Evolutionary conservation across 257 asterid genomes (phyloP).

Genomic region (Cinchona pubescens): DNA sequence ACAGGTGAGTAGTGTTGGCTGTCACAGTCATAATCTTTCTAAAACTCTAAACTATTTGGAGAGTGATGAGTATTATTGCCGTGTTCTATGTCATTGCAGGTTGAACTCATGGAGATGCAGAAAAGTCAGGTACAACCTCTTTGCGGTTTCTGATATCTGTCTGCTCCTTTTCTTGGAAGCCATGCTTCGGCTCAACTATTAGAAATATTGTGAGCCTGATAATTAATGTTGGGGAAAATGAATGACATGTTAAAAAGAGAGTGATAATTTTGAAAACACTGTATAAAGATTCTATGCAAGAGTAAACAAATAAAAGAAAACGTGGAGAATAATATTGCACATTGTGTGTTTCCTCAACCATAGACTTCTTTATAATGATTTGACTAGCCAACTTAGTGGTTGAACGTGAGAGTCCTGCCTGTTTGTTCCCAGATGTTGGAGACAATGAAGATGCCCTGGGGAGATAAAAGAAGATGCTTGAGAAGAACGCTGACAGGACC

Average conservation of each 20-base stretch:
- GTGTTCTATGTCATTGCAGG: conserved; percentile 37
- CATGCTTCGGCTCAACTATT: not conserved
- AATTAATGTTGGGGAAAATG: not conserved
- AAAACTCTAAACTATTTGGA: not conserved
- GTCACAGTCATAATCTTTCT: conserved; percentile 6
- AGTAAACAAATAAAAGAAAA: not conserved
- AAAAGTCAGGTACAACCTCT: conserved; percentile 59
- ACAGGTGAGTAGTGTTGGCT: conserved; percentile 49
- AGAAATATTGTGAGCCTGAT: not conserved
- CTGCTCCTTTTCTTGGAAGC: not conserved
- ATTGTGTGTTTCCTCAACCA: not conserved
- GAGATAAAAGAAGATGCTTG: conserved; percentile 57
- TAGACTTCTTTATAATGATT: not conserved
- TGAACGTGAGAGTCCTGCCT: not conserved
- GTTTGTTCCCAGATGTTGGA: conserved; percentile 49
- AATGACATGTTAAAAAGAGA: too few relatives aligned
- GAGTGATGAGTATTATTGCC: not conserved
- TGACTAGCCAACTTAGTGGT: not conserved
- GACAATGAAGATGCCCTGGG: conserved; percentile 41
- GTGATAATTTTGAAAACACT: not conserved
- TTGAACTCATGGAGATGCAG: conserved; percentile 67
- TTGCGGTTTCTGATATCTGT: conserved; percentile 1
- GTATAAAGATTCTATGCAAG: not conserved
- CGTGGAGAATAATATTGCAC: not conserved
- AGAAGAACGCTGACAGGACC: conserved; percentile 86